Evolutionary conservation across 1,284 basidiomycete species (phyloP).

Genomic region (Anthracocystis panici-leucophaei): DNA sequence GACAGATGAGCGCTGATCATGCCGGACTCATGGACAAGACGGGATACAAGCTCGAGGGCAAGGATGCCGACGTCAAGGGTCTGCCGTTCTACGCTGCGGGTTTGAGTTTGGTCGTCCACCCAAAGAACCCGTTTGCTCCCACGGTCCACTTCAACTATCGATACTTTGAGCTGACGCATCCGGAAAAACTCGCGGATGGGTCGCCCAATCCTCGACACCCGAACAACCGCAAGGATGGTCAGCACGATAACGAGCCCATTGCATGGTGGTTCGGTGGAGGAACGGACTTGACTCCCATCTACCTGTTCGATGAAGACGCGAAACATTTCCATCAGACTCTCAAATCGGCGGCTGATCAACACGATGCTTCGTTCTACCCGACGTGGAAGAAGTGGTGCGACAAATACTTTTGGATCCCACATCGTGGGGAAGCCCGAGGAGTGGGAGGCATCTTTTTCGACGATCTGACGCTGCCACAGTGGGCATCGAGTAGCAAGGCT

Average conservation of each 20-base stretch:
- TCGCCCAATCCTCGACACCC: slow-evolving; percentile 65
- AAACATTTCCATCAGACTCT: slow-evolving; percentile 86
- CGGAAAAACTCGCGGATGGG: slow-evolving; percentile 65
- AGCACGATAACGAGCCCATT: slow-evolving; percentile 70
- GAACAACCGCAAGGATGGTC: slow-evolving; percentile 34
- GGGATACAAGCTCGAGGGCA: slow-evolving; percentile 61
- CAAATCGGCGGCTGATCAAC: slow-evolving; percentile 81
- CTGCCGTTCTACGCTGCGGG: slow-evolving; percentile 95
- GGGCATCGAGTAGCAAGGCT: slow-evolving; percentile 21
- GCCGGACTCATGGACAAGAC: slow-evolving; percentile 71
- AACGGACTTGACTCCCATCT: slow-evolving; percentile 93
- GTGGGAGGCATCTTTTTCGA: slow-evolving; percentile 98
- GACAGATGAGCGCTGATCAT: slow-evolving; percentile 95
- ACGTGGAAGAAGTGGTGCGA: slow-evolving; percentile 96
- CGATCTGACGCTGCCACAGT: slow-evolving; percentile 64
- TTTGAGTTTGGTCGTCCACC: slow-evolving; percentile 91
- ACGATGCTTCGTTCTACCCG: slow-evolving; percentile 80
- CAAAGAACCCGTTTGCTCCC: slow-evolving; percentile 80
- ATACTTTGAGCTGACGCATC: slow-evolving; percentile 82
- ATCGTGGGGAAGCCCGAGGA: slow-evolving; percentile 88
- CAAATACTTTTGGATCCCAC: slow-evolving; percentile 94
- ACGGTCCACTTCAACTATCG: slow-evolving; percentile 98
- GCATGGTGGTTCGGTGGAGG: slow-evolving; percentile 99
- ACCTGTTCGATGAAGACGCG: slow-evolving; percentile 89
- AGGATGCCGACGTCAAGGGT: slow-evolving; percentile 74